Base-by-base conservation (phyloP, 129 eudicot species). In the Pulicaria dysenterica region DNA sequence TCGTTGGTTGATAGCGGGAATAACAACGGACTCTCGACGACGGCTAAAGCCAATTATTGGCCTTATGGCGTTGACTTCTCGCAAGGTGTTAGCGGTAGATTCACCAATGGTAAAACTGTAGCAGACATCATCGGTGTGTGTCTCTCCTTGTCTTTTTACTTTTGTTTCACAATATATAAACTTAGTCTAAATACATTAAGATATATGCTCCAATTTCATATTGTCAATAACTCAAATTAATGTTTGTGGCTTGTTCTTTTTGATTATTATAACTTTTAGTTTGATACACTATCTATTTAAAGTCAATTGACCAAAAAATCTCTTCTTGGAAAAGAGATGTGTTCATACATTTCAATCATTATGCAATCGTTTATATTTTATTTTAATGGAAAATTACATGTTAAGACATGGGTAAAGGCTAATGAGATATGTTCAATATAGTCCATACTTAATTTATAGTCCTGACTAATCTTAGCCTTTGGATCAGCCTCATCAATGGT, bases 51-150 rank as follows among this genome's bases (percentile, higher is more conserved):
- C 8, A 80, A 89, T 62, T 87, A 62, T 38, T 70, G 55, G 1
- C 96, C 96, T 12, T 89, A 84, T 14, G 92, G 96, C 34, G 55
- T 84, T 50, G 96, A 89, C 69, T 82, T 74, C 45, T 81, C 83
- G 2, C 72, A n/a, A 8, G 91, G 87, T 3, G 77, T 71, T 2
- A 82, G 77, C 11, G 91, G 89, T 54, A 69, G 96, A 61, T 87
- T 87, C 62, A 58, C 82, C 80, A 85, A 90, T 65, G 85, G 85
- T 3, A 69, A 42, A 31, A 90, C 72, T 2, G 3, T 59, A 0
- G 70, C 78, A 0, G 95, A 87, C 65, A 17, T 62, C 44, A 66
- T 85, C 2, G 84, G 93, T 86, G 58, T 60, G 7, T 15, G 31
- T 47, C 16, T 31, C 43, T 5, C 53, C 39, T 24, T 24, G 31